Conservation (phyloP, 2,329 filamentous ascomycete species). For the Mariannaea sp. region DNA sequence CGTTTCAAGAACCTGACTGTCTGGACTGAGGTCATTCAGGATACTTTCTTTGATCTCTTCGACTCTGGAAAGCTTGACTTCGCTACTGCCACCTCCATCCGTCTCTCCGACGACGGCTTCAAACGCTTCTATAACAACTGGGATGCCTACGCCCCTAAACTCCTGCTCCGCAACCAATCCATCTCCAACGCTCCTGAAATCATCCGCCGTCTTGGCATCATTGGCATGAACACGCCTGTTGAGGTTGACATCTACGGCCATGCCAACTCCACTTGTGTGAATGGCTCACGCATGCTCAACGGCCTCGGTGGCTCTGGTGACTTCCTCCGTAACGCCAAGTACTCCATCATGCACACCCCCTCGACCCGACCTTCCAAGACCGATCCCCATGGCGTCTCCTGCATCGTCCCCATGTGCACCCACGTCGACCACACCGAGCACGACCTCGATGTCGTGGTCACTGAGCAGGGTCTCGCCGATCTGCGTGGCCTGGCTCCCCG, state of each 20-base stretch:
- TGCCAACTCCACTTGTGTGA: conserved; percentile 88
- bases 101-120: conserved; percentile 90
- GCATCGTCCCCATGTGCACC: conserved; percentile 93
- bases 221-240: conserved; percentile 94
- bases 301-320: conserved; percentile 82
- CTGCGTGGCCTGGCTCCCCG: conserved; percentile 80
- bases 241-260: conserved; percentile 95
- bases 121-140: conserved; percentile 88
- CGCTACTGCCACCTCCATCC: conserved; percentile 86
- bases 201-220: conserved; percentile 83
- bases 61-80: conserved; percentile 88
- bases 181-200: conserved; percentile 91
- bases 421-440: conserved; percentile 94
- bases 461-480: conserved; percentile 76
- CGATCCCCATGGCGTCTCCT: conserved; percentile 79
- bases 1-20: conserved; percentile 89
- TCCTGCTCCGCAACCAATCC: conserved; percentile 84
- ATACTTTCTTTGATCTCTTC: conserved; percentile 91
- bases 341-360: conserved; percentile 93
- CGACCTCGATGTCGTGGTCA: conserved; percentile 88
- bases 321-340: conserved; percentile 78
- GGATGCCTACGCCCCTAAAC: conserved; percentile 78
- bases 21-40: conserved; percentile 92
- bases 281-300: conserved; percentile 87
- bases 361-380: conserved; percentile 79